A percentile compares a stretch with the other conserved stretches of the same genome.
phyloP scores from a whole-genome alignment of 306 rosid species.

The Corylus avellana region DNA sequence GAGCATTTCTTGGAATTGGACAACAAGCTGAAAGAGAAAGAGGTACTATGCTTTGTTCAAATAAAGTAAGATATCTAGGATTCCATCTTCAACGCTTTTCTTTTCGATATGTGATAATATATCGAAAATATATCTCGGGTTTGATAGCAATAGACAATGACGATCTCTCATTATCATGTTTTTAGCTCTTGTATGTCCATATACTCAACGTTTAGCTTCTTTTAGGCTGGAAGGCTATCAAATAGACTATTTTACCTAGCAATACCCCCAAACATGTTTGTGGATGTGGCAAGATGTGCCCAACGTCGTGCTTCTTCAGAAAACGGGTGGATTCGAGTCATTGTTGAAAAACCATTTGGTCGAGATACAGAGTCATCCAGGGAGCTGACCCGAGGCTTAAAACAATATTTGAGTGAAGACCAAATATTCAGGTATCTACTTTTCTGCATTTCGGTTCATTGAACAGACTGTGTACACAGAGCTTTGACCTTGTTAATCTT shows the following conservation, averaged over 20 bases:
- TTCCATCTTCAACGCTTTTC: neutral
- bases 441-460: slow-evolving; percentile 9
- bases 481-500: slow-evolving; percentile 22
- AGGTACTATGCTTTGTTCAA: slow-evolving; percentile 44
- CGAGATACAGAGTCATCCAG: slow-evolving; percentile 80
- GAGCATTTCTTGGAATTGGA: slow-evolving; percentile 66
- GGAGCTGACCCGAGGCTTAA: slow-evolving; percentile 74
- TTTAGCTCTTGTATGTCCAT: neutral
- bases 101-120: neutral
- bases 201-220: neutral
- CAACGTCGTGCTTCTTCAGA: slow-evolving; percentile 74
- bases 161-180: slow-evolving; percentile 6
- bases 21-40: slow-evolving; percentile 69
- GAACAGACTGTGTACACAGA: neutral
- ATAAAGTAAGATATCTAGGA: neutral
- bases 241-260: slow-evolving; percentile 87
- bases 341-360: slow-evolving; percentile 97
- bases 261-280: slow-evolving; percentile 88
- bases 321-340: slow-evolving; percentile 92
- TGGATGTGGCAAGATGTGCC: slow-evolving; percentile 81
- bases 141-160: too few species aligned
- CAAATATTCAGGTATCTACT: slow-evolving; percentile 80
- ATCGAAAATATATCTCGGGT: neutral
- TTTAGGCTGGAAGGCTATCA: slow-evolving; percentile 67
- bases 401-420: slow-evolving; percentile 78